Percentiles rank a stretch among this genome's conserved stretches.
Evolutionary conservation across 192 early-diverging fungal genomes (phyloP).

Genomic region (Piromyces finnis): DNA sequence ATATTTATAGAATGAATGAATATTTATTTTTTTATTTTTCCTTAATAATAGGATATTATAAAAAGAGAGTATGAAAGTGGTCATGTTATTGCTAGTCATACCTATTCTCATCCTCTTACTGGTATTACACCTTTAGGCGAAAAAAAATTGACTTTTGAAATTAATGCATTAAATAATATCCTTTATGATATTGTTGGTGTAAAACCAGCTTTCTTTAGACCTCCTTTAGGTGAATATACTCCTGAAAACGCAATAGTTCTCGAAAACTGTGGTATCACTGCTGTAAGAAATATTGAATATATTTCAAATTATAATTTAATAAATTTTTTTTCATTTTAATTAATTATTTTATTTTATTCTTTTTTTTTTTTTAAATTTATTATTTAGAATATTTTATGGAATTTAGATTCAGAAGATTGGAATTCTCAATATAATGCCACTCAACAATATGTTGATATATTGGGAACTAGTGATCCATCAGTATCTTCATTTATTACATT

Average conservation of each 20-base stretch:
- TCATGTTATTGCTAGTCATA: neutral
- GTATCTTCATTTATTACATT: neutral
- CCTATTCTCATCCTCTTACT: neutral
- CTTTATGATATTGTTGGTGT: neutral
- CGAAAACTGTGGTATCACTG: neutral
- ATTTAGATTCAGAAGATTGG: neutral
- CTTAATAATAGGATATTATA: neutral
- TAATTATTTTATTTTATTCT: too few relatives aligned
- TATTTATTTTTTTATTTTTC: too few relatives aligned
- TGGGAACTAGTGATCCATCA: neutral
- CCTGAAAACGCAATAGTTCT: neutral
- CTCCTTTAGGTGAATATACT: neutral
- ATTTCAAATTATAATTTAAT: too few relatives aligned
- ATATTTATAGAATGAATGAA: neutral
- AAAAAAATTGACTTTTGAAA: neutral
- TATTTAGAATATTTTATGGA: neutral
- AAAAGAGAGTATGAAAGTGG: neutral
- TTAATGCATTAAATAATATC: neutral
- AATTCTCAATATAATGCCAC: neutral
- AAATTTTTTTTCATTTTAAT: too few relatives aligned
- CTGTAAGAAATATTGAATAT: neutral
- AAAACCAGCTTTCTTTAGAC: neutral
- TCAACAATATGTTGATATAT: neutral
- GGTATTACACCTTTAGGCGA: neutral
- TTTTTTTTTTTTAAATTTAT: too few relatives aligned